Evolutionary conservation across 2,329 filamentous ascomycete species (phyloP), one percentile per base, ranked within the genome.

Genomic region (Nemania sp.): DNA sequence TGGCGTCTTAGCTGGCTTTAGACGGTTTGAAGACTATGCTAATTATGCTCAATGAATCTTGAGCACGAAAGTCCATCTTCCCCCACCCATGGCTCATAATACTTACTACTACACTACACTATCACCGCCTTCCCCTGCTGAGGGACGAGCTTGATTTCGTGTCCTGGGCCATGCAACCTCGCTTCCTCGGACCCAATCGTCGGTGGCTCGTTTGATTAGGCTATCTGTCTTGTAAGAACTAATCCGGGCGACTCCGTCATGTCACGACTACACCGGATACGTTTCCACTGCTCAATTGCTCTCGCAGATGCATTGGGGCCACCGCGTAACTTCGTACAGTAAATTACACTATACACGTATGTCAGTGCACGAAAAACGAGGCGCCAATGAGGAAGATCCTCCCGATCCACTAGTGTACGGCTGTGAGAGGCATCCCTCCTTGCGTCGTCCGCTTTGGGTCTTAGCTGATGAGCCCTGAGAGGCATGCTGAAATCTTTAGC

Each of bases 111-210:
- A n/a, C n/a, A n/a, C n/a, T n/a, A n/a, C 28, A 14, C 28, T 31
- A 9, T 14, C 28, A n/a, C 19, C 22, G 33, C 40, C 40, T 19
- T 30, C 41, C 46, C 41, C 41, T 23, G 46, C 46, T 54, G 48
- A 48, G 41, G 39, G 46, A 44, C 33, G 33, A 46, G 42, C 45
- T 45, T 33, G 43, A 26, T 41, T 19, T 47, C 33, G 30, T 43
- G 36, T 47, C 7, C 42, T 47, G 42, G 47, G n/a, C 39, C 31
- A 67, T 63, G 60, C 61, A 63, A 62, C 56, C 58, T 67, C 61
- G 61, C 61, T 67, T 67, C 58, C 52, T 47, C 59, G 43, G 61
- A 59, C 55, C 64, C 62, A 66, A 64, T 64, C 52, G 50, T 46
- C 39, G 51, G 42, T 50, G 52, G 39, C 14, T 39, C 48, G 44